phyloP scores from a whole-genome alignment of 345 rosid species.

The Acer yangbiense region DNA sequence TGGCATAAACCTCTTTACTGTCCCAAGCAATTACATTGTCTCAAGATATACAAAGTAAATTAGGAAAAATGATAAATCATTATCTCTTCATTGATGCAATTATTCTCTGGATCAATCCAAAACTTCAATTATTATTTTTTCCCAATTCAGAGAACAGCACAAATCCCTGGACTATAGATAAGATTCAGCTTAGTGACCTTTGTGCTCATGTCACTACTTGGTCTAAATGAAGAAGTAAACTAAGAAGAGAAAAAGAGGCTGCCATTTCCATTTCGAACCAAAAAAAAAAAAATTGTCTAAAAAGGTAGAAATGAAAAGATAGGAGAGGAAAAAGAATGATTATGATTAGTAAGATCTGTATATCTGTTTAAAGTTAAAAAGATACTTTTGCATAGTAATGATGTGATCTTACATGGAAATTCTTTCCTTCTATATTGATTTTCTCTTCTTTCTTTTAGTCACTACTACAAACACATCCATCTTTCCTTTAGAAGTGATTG shows the following conservation, averaged over 20 bases:
- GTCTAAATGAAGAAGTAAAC: not conserved
- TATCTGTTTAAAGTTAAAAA: not conserved
- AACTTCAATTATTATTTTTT: not conserved
- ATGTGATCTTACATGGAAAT: slow-evolving; percentile 28
- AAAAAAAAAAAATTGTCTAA: not conserved
- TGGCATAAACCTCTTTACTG: not conserved
- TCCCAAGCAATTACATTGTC: not conserved
- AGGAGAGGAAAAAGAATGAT: not conserved
- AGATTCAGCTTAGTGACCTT: not conserved
- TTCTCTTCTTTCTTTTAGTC: not conserved
- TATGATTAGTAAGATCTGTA: not conserved
- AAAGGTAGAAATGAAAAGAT: not conserved
- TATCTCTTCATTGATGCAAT: not conserved
- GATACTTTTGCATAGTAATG: not conserved
- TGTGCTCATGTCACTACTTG: not conserved
- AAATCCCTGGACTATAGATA: not conserved
- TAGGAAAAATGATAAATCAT: not conserved
- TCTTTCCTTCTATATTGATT: not conserved
- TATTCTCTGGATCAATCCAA: no score
- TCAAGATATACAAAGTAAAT: not conserved
- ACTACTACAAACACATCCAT: slow-evolving; percentile 17
- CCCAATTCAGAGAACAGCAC: not conserved
- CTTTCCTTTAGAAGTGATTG: slow-evolving; percentile 22
- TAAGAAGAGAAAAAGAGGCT: not conserved
- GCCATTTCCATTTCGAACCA: slow-evolving; percentile 5